Conservation (phyloP, 495 filamentous ascomycete genomes). For the Penicillium coprophilum region DNA sequence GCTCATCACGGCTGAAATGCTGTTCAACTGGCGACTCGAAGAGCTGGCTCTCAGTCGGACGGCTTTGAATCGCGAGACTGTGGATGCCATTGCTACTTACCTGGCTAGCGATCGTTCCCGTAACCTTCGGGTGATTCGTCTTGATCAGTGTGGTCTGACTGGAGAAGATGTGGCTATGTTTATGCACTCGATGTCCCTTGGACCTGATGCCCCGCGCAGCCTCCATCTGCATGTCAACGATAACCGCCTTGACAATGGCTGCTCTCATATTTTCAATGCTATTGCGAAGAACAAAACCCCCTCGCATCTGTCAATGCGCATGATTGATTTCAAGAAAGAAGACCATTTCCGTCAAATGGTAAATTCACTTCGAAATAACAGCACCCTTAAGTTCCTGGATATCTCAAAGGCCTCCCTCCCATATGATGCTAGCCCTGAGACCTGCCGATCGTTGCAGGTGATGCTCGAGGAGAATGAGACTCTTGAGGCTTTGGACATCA, state of each 20-base stretch:
- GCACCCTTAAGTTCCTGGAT: slow-evolving; percentile 74
- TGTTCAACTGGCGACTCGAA: slow-evolving; percentile 73
- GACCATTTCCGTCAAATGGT: slow-evolving; percentile 71
- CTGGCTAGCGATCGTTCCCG: slow-evolving; percentile 62
- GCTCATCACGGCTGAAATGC: slow-evolving; percentile 63
- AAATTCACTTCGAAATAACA: slow-evolving; percentile 69
- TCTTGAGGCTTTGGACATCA: slow-evolving; percentile 77
- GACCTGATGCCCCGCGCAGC: slow-evolving; percentile 54
- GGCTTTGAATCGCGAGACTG: slow-evolving; percentile 55
- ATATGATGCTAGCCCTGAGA: slow-evolving; percentile 70
- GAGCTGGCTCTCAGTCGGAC: slow-evolving; percentile 69
- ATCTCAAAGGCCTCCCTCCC: slow-evolving; percentile 86
- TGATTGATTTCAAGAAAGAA: slow-evolving; percentile 83
- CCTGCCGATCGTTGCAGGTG: slow-evolving; percentile 66
- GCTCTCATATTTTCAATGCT: slow-evolving; percentile 65
- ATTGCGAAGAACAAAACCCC: slow-evolving; percentile 66
- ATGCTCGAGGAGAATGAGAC: slow-evolving; percentile 80
- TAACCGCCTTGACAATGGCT: slow-evolving; percentile 75
- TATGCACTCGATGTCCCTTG: slow-evolving; percentile 66
- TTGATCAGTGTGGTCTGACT: slow-evolving; percentile 79
- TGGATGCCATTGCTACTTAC: slow-evolving; percentile 62
- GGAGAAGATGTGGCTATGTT: slow-evolving; percentile 76
- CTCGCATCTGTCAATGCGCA: slow-evolving; percentile 71
- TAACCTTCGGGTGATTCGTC: slow-evolving; percentile 62
- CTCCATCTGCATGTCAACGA: slow-evolving; percentile 78